These are phyloP conservation scores for Dendrobium catenatum DNA, from an alignment of 106 monocot species.

Conservation along the genomic window DNA sequence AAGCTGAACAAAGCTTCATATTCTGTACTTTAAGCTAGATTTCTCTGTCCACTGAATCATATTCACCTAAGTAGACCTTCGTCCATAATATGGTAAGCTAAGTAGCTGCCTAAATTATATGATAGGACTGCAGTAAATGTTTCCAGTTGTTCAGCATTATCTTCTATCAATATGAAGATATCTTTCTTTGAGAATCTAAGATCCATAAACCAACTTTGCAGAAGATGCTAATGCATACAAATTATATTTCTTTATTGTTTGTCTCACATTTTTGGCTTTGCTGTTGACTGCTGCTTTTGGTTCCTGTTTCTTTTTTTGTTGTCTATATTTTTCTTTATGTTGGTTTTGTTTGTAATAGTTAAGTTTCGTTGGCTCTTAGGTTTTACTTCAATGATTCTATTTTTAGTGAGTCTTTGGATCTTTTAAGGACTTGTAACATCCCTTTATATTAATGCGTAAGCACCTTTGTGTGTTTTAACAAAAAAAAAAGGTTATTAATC, in stretches of 20 bases:
- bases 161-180: conserved; percentile 1
- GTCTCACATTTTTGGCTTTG: no score
- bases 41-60: background rate
- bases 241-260: background rate
- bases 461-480: no score
- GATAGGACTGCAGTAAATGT: background rate
- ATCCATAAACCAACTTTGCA: background rate
- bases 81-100: background rate
- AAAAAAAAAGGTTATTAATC: no score
- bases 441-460: no score
- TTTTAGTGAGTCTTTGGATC: no score
- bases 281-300: no score
- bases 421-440: no score
- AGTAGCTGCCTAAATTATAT: background rate
- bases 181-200: background rate
- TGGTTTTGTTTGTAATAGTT: no score
- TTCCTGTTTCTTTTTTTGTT: no score
- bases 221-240: background rate
- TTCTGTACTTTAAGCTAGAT: background rate
- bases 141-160: background rate
- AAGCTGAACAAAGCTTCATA: conserved; percentile 10
- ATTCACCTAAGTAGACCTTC: background rate
- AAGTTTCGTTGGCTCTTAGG: no score
- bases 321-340: no score
- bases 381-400: no score